Base-by-base conservation (phyloP, 2,329 filamentous ascomycete genomes). In the Fusarium papillatum region DNA sequence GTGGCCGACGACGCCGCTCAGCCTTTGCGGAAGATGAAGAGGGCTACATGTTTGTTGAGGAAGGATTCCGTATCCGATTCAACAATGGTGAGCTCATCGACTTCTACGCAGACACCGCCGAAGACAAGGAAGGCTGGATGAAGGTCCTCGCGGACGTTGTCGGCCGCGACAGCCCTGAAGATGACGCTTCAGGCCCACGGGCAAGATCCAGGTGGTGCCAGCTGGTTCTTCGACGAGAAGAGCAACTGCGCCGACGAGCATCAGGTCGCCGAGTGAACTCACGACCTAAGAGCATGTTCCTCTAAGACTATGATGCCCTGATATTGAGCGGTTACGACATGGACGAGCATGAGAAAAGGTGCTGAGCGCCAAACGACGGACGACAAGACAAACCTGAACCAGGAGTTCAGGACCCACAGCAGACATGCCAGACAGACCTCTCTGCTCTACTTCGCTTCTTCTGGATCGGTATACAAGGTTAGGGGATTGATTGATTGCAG, bases 11-110 rank as follows among this genome's bases (percentile, higher is more conserved):
- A 53, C 94, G 97, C 68, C 95, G 97, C 83, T 98, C 96, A 39
- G 97, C 95, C 14, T 99, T 99, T 83, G 96, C 96, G 2, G 97
- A 98, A 84, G 97, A 99, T 77, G 97, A 99, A 85, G 97, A 99
- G 83, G 97, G 97, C 50, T 99, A 99, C 88, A 98, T 98, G 94
- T 99, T 99, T 83, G 96, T 99, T 65, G 97, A 99, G 84, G 97
- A 99, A 83, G 97, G 97, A 4, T 99, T 99, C 93, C 95, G 97
- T 48, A 98, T 99, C 83, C 95, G 96, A 69, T 99, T 99, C 85
- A 97, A 95, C 83, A 99, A 99, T 81, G 97, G 97, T 73, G 97
- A 99, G 86, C 93, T 98, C 75, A 99, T 99, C 82, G 96, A 98
- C 87, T 98, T 98, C 83, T 98, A 99, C 82, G 97, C 96, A 81